Conservation (phyloP, 441 rosid genomes). For the Omphalea diandra region DNA sequence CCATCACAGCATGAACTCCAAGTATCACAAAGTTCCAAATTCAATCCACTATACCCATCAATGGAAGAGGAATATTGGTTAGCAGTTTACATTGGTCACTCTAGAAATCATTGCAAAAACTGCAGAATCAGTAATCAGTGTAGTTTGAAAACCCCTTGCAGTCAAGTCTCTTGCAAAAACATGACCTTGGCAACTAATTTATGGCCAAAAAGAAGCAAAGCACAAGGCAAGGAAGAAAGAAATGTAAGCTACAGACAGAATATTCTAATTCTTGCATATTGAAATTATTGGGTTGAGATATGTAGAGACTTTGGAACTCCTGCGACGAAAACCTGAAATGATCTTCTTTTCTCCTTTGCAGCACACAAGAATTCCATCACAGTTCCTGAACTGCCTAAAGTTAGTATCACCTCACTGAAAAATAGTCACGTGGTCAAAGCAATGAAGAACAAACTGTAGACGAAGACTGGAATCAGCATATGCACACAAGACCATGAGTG, state of each 20-base stretch:
- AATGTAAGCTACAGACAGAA: no score
- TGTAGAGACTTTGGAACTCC: conserved; percentile 93
- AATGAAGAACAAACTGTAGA: no score
- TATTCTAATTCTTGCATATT: no score
- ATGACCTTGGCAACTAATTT: conserved; percentile 55
- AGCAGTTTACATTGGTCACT: conserved; percentile 63
- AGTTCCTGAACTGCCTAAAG: conserved; percentile 95
- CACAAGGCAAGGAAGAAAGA: no score
- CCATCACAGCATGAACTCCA: conserved; percentile 89
- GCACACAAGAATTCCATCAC: conserved; percentile 94
- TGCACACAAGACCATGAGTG: no score
- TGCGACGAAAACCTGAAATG: conserved; percentile 91
- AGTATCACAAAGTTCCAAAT: conserved; percentile 48
- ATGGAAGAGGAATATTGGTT: background rate
- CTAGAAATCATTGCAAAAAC: conserved; percentile 89
- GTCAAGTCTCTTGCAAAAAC: conserved; percentile 71
- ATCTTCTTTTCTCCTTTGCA: conserved; percentile 95
- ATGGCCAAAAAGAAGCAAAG: no score
- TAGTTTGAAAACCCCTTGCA: conserved; percentile 76
- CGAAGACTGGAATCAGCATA: no score
- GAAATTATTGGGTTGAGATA: no score
- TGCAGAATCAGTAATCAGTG: conserved; percentile 77
- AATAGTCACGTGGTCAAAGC: no score
- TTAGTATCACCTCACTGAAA: conserved; percentile 94
- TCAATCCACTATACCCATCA: conserved; percentile 1